Evolutionary conservation across 768 basidiomycete species (phyloP).

Genomic region (Boletus sensibilis): DNA sequence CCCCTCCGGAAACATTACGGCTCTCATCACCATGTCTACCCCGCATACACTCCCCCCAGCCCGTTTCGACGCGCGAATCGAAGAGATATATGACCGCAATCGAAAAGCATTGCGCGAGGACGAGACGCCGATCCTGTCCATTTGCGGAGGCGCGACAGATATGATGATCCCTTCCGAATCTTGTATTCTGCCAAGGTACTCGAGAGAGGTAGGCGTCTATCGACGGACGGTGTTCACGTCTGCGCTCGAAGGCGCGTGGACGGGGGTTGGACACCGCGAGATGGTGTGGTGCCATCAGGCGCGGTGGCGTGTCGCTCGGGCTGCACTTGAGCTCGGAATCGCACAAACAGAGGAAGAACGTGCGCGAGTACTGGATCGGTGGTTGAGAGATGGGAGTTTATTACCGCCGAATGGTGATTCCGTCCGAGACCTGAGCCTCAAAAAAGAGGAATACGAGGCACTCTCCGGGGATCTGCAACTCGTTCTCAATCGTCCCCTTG

Average conservation of each 20-base stretch:
- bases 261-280: conserved; percentile 91
- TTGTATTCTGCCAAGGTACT: conserved; percentile 55
- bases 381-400: conserved; percentile 64
- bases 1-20: conserved; percentile 61
- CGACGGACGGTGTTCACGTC: conserved; percentile 78
- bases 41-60: conserved; percentile 88
- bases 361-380: conserved; percentile 50
- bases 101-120: conserved; percentile 39
- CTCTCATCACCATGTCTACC: conserved; percentile 94
- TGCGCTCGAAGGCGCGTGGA: conserved; percentile 88
- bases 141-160: conserved; percentile 92
- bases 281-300: conserved; percentile 99
- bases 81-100: conserved; percentile 62
- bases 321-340: conserved; percentile 66
- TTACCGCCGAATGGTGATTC: conserved; percentile 33
- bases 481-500: conserved; percentile 42
- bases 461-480: conserved; percentile 41
- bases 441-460: conserved; percentile 31
- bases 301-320: conserved; percentile 82
- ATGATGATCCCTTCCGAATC: conserved; percentile 90
- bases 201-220: conserved; percentile 31
- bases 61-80: conserved; percentile 79
- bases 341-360: conserved; percentile 23
- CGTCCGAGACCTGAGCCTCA: conserved; percentile 10
- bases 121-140: conserved; percentile 70